Evolutionary conservation across 148 eudicot species (phyloP), one percentile per base, ranked within the genome.

Genomic region (Suaeda aralocaspica): DNA sequence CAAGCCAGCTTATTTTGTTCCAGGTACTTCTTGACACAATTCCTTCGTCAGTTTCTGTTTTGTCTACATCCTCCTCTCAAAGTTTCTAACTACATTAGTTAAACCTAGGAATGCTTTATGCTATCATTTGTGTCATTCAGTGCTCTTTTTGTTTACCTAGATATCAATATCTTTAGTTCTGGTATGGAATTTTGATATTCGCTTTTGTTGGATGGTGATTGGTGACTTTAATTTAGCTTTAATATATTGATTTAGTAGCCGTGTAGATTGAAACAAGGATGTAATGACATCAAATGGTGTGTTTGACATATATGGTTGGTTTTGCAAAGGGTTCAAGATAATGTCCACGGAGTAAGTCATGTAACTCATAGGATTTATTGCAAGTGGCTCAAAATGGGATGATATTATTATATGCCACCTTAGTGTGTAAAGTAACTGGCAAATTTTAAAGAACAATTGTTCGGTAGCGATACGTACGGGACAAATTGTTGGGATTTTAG

Each of bases 1-100:
- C 81, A 94, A 91, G 74, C 98, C 98, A 72, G 97, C 92, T 62
- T 94, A 91, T 75, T 94, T 94, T 72, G 96, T 94, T 41, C 98
- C 98, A 82, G 98, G 98, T 94, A 89, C 62, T 61, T 59, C 69
- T 34, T 76, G 36, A 25, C 60, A 51, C 34, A 48, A 66, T 26
- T 56, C 14, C 49, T 67, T 65, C 36, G 13, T 4, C 16, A 15
- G 25, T 50, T 34, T 15, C 44, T 67, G 49, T 31, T 5, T 25
- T 39, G 44, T 49, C 31, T 28, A 21, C 33, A 10, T 34, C 16
- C n/a, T 45, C 71, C 39, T 8, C 26, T 28, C 6, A 18, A 44
- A 24, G 15, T 59, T 16, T 59, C 26, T 46, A 8, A 24, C 13
- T 53, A n/a, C 13, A 59, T n/a, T 19, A 59, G 14, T 31, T 19